Base-by-base conservation (phyloP, 2,329 filamentous ascomycete species). In the Verticillium dahliae region DNA sequence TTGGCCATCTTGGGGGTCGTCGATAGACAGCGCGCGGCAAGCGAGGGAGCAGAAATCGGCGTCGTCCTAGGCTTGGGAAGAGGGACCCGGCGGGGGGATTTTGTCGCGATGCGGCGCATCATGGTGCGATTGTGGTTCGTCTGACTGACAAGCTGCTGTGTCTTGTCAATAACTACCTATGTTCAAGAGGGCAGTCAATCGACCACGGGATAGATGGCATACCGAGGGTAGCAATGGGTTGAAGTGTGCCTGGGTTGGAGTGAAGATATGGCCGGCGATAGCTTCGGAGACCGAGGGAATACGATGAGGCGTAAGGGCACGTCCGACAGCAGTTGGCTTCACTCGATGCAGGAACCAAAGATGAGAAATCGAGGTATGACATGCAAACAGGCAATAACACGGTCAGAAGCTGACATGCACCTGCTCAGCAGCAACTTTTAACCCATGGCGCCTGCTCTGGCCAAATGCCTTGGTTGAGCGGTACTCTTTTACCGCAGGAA, bases 61-160 rank as follows among this genome's bases (percentile, higher is more conserved):
- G 66, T 58, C 56, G 66, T 57, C 60, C 65, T 62, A 10, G 69
- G 61, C 22, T 66, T 62, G 57, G 56, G 59, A 56, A 69, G 65
- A 38, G 68, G 61, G 56, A 64, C 61, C 63, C 73, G 71, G 66
- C 68, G 68, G 41, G 72, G 67, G 61, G 72, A 68, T 63, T 69
- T 63, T n/a, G 70, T 60, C 50, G 70, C 71, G 62, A 73, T 64
- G 65, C 71, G 70, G 61, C 72, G 74, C 68, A 76, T 68, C 72
- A 72, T 75, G 14, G 58, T 67, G 60, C 45, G 41, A 27, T 27
- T 27, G 27, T 27, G 27, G 3, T 27, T 27, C n/a, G 15, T 27
- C 10, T 27, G 27, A 9, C 11, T 34, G 14, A 56, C 13, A n/a
- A 34, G 27, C 27, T 34, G 11, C 11, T 5, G 6, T 18, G 3